A percentile compares a stretch with the other conserved stretches of the same genome.
phyloP scores from a whole-genome alignment of 805 yeast genomes.

The Naumovozyma dairenensis region DNA sequence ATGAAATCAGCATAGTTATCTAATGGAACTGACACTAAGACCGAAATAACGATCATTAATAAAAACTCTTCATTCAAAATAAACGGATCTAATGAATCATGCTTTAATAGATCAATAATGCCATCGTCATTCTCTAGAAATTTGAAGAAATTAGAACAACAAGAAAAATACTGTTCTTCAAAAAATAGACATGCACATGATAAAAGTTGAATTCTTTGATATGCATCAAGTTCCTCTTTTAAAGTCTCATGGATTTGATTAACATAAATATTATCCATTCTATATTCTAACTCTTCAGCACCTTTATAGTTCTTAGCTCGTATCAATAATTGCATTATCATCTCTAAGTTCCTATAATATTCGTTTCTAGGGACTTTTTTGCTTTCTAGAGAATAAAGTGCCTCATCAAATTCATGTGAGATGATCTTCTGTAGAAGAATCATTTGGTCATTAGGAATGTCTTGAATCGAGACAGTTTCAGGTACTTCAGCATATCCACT shows the following conservation, averaged over 20 bases:
- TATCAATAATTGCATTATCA: conserved; percentile 10
- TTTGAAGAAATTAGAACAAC: conserved; percentile 14
- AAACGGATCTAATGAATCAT: conserved; percentile 3
- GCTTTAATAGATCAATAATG: conserved; percentile 2
- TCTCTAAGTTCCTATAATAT: conserved; percentile 14
- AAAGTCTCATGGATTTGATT: conserved; percentile 1
- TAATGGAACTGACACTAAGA: conserved; percentile 19
- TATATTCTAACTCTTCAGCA: conserved; percentile 19
- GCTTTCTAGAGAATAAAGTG: conserved; percentile 14
- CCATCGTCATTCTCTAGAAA: conserved; percentile 10
- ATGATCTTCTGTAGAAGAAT: conserved; percentile 7
- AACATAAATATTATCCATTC: conserved; percentile 6
- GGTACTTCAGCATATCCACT: conserved; percentile 3
- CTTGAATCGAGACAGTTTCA: background rate
- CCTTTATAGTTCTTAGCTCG: conserved; percentile 13
- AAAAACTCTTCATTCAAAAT: conserved; percentile 15
- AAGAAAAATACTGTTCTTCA: conserved; percentile 18
- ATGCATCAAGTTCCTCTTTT: conserved; percentile 9
- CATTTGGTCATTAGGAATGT: background rate
- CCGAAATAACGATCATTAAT: conserved; percentile 17
- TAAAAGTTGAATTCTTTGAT: conserved; percentile 9
- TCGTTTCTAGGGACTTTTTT: conserved; percentile 2
- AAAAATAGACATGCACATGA: conserved; percentile 12
- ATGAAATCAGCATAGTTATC: conserved; percentile 21
- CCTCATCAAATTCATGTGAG: conserved; percentile 18